Evolutionary conservation across 768 basidiomycete species (phyloP).

Genomic region (Collybia sp.): DNA sequence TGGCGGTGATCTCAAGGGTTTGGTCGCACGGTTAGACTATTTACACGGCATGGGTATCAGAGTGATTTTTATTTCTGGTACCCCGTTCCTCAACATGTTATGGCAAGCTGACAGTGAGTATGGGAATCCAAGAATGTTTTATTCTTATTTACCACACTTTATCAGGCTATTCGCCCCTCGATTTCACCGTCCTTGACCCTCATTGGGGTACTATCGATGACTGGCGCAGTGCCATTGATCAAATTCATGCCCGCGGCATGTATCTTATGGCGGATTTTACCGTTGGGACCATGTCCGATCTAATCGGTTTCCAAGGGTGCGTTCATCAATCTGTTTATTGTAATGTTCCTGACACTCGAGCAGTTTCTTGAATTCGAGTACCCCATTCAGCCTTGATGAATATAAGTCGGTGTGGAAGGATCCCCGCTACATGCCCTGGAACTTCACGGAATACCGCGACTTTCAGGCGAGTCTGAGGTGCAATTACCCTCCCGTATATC

Average conservation of each 20-base stretch:
- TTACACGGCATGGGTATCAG: constrained; percentile 84
- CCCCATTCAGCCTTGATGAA: constrained; percentile 76
- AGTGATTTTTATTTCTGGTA: constrained; percentile 88
- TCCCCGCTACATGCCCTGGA: constrained; percentile 80
- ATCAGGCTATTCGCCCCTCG: constrained; percentile 87
- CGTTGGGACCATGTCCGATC: constrained; percentile 87
- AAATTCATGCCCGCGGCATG: constrained; percentile 79
- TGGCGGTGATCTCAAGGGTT: constrained; percentile 85
- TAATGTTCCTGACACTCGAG: constrained; percentile 7
- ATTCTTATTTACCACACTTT: too few species aligned
- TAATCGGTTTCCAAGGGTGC: constrained; percentile 82
- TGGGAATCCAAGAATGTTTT: too few species aligned
- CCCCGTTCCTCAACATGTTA: constrained; percentile 92
- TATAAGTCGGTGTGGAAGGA: constrained; percentile 71
- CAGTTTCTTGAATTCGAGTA: constrained; percentile 74
- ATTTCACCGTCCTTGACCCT: constrained; percentile 87
- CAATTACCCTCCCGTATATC: constrained; percentile 1
- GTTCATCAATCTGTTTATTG: constrained; percentile 14
- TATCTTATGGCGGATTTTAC: constrained; percentile 94
- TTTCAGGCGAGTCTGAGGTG: constrained; percentile 48
- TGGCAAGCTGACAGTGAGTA: constrained; percentile 93
- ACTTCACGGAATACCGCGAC: constrained; percentile 79
- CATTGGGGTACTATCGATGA: constrained; percentile 86
- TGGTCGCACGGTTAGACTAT: constrained; percentile 76
- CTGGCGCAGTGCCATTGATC: constrained; percentile 73